These are phyloP conservation scores for Ciborinia camelliae DNA, from an alignment of 2,329 filamentous ascomycete species.

Conservation along the genomic window DNA sequence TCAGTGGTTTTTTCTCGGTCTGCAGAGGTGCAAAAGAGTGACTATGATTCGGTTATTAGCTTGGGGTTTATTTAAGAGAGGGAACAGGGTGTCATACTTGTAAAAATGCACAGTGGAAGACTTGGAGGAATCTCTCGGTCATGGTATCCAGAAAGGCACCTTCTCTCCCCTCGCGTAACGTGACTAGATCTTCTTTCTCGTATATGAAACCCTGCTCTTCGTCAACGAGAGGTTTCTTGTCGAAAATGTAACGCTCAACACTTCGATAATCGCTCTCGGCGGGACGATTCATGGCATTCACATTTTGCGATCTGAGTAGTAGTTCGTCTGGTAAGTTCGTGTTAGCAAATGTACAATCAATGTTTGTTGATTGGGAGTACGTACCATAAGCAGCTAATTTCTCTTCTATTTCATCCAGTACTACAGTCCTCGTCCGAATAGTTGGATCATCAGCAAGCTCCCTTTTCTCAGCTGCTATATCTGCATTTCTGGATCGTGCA, in stretches of 20 bases:
- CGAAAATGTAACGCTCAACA: conserved; percentile 33
- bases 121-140: conserved; percentile 35
- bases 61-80: background rate
- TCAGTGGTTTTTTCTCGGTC: conserved; percentile 7
- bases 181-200: conserved; percentile 42
- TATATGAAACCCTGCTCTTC: conserved; percentile 38
- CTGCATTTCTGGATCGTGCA: conserved; percentile 15
- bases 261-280: conserved; percentile 37
- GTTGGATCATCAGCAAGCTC: background rate
- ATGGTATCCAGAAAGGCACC: conserved; percentile 41
- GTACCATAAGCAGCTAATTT: conserved; percentile 21
- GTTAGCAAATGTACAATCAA: background rate
- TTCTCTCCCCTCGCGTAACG: conserved; percentile 40
- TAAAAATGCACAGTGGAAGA: conserved; percentile 20
- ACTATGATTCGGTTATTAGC: background rate
- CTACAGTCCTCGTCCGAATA: conserved; percentile 10
- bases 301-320: conserved; percentile 20
- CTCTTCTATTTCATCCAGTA: conserved; percentile 24
- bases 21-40: conserved; percentile 21
- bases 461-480: conserved; percentile 9
- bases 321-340: background rate
- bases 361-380: background rate
- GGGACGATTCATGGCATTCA: conserved; percentile 36
- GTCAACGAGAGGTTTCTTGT: conserved; percentile 28
- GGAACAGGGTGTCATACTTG: background rate